A percentile compares a stretch with the other conserved stretches of the same genome.
phyloP scores from a whole-genome alignment of 1,284 basidiomycete species.

The Ganoderma sinense region DNA sequence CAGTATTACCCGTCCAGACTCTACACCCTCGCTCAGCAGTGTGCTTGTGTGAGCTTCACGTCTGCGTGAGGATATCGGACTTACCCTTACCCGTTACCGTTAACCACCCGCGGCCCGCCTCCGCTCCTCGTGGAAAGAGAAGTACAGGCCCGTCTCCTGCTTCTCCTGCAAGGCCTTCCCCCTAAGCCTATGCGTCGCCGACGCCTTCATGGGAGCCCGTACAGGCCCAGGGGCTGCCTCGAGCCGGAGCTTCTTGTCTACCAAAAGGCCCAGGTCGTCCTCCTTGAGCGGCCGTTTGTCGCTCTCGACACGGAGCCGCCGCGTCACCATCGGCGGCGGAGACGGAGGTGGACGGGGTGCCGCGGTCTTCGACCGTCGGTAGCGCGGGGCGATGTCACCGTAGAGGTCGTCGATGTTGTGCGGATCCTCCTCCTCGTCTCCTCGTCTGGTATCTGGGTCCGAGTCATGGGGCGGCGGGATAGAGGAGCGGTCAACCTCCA shows the following conservation, averaged over 20 bases:
- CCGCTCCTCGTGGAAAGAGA: constrained; percentile 3
- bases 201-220: constrained; percentile 11
- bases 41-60: no score
- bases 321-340: neutral
- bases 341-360: neutral
- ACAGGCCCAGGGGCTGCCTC: constrained; percentile 11
- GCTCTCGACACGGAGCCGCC: neutral
- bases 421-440: constrained; percentile 9
- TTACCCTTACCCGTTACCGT: neutral
- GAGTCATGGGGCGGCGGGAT: neutral
- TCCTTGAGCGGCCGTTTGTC: neutral
- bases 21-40: neutral
- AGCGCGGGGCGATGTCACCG: constrained; percentile 21
- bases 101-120: neutral
- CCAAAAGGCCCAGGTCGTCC: constrained; percentile 18
- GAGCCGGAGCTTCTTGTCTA: constrained; percentile 11
- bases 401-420: constrained; percentile 27
- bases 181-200: constrained; percentile 5
- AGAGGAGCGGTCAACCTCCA: constrained; percentile 11
- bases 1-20: neutral
- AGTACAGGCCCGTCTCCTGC: constrained; percentile 13
- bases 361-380: neutral
- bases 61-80: no score
- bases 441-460: neutral
- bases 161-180: constrained; percentile 18